These are phyloP conservation scores for Raphidocelis subcapitata DNA, from an alignment of 139 green algal genomes.

Conservation along the genomic window DNA sequence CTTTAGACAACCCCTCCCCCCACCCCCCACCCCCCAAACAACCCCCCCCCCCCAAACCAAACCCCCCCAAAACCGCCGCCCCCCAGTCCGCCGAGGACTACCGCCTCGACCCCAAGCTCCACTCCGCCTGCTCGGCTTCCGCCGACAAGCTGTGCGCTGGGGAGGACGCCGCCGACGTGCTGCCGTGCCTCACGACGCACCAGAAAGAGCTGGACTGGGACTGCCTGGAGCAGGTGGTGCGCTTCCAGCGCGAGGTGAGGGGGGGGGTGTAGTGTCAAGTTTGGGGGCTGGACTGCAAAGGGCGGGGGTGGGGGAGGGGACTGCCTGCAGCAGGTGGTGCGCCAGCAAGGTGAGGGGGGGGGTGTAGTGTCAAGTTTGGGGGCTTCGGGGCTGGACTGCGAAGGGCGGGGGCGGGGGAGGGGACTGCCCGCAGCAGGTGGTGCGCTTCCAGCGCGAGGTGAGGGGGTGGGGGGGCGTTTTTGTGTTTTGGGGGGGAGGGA, in stretches of 20 bases:
- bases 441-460: conserved; percentile 74
- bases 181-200: conserved; percentile 42
- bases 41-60: too few species aligned
- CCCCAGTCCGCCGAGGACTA: conserved; percentile 66
- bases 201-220: conserved; percentile 55
- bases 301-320: too few species aligned
- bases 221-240: conserved; percentile 77
- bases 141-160: conserved; percentile 52
- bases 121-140: conserved; percentile 50
- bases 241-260: conserved; percentile 71
- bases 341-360: conserved; percentile 68
- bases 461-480: too few species aligned
- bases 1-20: too few species aligned
- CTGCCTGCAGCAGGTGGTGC: conserved; percentile 77
- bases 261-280: too few species aligned
- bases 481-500: too few species aligned
- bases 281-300: too few species aligned
- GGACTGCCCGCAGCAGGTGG: conserved; percentile 78
- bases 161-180: conserved; percentile 50
- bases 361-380: too few species aligned
- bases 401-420: too few species aligned
- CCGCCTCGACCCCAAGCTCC: conserved; percentile 61
- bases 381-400: too few species aligned
- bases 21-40: too few species aligned
- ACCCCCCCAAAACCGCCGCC: too few species aligned